Percentiles rank a stretch among this genome's conserved stretches.
phyloP scores from a whole-genome alignment of 495 filamentous ascomycete genomes.

The Penicillium samsonianum region DNA sequence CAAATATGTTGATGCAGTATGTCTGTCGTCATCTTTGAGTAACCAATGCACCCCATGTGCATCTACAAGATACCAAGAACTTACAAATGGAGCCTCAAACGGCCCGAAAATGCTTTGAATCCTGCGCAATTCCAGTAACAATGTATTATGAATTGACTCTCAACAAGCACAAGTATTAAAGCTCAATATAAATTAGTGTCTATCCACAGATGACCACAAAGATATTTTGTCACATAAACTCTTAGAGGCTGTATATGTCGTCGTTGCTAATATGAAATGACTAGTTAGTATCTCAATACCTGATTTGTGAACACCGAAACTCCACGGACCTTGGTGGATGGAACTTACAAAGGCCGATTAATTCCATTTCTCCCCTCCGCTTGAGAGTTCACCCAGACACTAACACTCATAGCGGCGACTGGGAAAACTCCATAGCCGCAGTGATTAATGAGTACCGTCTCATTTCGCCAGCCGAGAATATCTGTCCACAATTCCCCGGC shows the following conservation, averaged over 20 bases:
- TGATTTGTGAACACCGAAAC: not conserved
- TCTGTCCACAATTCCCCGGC: slow-evolving; percentile 65
- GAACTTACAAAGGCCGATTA: slow-evolving; percentile 20
- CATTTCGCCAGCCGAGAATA: slow-evolving; percentile 52
- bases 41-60: no score
- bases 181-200: not conserved
- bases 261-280: not conserved
- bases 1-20: no score
- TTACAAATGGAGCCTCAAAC: not conserved
- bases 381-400: slow-evolving; percentile 59
- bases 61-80: no score
- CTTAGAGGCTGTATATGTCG: not conserved
- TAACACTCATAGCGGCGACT: slow-evolving; percentile 56
- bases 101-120: not conserved
- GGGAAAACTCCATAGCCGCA: slow-evolving; percentile 58
- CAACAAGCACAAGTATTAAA: not conserved
- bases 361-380: slow-evolving; percentile 21
- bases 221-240: not conserved
- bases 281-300: not conserved
- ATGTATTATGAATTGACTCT: not conserved
- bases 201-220: not conserved
- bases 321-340: not conserved
- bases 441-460: slow-evolving; percentile 53
- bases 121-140: not conserved
- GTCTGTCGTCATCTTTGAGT: no score